Percentiles rank a stretch among this genome's conserved stretches.
Conservation (phyloP, 176 grass and related monocot genomes). For the Oryza officinalis region DNA sequence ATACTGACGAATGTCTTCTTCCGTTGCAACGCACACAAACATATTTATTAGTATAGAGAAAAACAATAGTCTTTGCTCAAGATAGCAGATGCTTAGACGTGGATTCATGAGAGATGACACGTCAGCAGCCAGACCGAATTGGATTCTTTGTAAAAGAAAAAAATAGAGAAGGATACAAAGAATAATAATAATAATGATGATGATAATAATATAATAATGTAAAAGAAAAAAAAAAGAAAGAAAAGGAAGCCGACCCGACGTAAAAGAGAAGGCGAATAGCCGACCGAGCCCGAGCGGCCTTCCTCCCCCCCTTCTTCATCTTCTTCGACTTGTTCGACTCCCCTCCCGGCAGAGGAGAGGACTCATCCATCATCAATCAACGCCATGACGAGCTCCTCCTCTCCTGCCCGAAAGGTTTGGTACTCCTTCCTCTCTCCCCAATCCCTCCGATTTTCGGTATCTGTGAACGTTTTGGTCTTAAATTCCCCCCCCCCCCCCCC, state of each 20-base stretch:
- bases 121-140: background rate
- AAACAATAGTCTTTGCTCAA: too few species aligned
- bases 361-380: background rate
- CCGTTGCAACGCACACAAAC: too few species aligned
- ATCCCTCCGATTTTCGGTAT: conserved; percentile 33
- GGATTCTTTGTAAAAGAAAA: background rate
- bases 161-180: background rate
- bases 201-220: background rate
- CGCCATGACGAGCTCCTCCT: conserved; percentile 61
- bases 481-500: background rate
- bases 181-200: background rate
- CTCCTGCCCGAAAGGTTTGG: conserved; percentile 43
- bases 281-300: background rate
- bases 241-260: background rate
- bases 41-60: too few species aligned
- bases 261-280: background rate
- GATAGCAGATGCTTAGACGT: too few species aligned
- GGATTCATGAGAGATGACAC: background rate
- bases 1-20: too few species aligned
- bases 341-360: background rate
- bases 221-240: background rate
- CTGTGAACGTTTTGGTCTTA: conserved; percentile 18
- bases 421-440: background rate
- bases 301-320: conserved; percentile 17
- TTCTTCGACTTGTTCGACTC: background rate